phyloP scores from a whole-genome alignment of 2,329 filamentous ascomycete genomes.

The Calcarisporium arbuscula region DNA sequence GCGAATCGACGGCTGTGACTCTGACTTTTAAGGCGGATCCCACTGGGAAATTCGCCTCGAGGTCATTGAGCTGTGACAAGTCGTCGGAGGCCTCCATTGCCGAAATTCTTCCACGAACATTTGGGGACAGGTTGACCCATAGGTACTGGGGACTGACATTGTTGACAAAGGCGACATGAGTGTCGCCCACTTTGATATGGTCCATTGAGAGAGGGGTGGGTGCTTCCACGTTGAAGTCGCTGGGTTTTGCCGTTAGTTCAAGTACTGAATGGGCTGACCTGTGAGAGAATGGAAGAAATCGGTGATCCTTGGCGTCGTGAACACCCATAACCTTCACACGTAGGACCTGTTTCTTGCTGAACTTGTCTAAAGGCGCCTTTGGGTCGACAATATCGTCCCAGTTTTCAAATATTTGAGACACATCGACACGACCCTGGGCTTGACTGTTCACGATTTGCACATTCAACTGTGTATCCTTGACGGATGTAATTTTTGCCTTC shows the following conservation, averaged over 20 bases:
- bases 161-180: conserved; percentile 81
- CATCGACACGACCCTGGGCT: conserved; percentile 85
- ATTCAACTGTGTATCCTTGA: conserved; percentile 90
- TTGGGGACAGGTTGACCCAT: conserved; percentile 88
- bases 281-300: conserved; percentile 87
- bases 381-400: conserved; percentile 82
- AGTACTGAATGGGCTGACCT: conserved; percentile 75
- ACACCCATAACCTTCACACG: conserved; percentile 75
- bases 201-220: conserved; percentile 58
- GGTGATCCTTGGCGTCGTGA: conserved; percentile 84
- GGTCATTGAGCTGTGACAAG: conserved; percentile 67
- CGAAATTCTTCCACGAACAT: conserved; percentile 76
- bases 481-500: conserved; percentile 71
- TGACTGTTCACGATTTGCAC: conserved; percentile 69
- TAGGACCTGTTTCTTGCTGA: conserved; percentile 64
- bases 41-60: conserved; percentile 75
- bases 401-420: conserved; percentile 81
- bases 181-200: conserved; percentile 64
- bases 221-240: conserved; percentile 45
- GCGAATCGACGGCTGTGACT: conserved; percentile 66
- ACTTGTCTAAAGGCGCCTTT: conserved; percentile 69
- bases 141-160: conserved; percentile 73
- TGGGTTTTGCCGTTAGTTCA: conserved; percentile 78
- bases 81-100: conserved; percentile 84
- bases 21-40: conserved; percentile 82